Conservation (phyloP, 176 grass and related monocot genomes). For the Cenchrus purpureus region DNA sequence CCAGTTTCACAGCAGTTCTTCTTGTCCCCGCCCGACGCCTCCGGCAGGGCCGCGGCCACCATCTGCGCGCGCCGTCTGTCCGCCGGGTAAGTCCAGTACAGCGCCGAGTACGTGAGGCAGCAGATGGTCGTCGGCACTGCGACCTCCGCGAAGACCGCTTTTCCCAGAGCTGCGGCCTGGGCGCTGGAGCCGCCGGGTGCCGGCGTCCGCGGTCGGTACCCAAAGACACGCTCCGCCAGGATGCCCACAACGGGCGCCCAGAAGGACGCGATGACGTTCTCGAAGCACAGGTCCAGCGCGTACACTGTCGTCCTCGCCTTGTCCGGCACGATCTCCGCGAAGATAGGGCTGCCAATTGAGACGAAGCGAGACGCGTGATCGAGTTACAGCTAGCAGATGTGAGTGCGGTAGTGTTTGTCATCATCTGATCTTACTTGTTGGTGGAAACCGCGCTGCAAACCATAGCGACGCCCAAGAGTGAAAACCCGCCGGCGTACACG, state of each 20-base stretch:
- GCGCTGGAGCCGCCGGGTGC: background rate
- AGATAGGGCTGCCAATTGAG: conserved; percentile 48
- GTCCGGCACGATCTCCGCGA: conserved; percentile 59
- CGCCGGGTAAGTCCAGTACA: conserved; percentile 59
- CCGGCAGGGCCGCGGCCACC: background rate
- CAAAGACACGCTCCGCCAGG: conserved; percentile 56
- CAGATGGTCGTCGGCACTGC: conserved; percentile 44
- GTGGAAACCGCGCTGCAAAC: conserved; percentile 34
- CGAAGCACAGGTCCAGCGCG: conserved; percentile 64
- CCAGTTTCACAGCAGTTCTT: background rate
- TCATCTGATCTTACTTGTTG: conserved; percentile 32
- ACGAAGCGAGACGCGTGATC: background rate
- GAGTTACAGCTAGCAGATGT: background rate
- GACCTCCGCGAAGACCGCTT: conserved; percentile 55
- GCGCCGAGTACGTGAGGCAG: conserved; percentile 46
- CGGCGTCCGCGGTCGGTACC: conserved; percentile 33
- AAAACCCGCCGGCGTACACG: conserved; percentile 24
- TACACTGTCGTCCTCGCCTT: conserved; percentile 70
- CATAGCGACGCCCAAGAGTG: conserved; percentile 31
- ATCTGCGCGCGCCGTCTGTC: conserved; percentile 50
- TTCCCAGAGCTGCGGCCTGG: conserved; percentile 49
- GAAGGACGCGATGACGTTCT: conserved; percentile 60
- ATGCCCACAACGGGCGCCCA: conserved; percentile 58
- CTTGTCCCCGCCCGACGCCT: background rate
- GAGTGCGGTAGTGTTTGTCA: too few species aligned